Conservation (phyloP, 2,329 filamentous ascomycete genomes). For the Ophiostoma australiae region DNA sequence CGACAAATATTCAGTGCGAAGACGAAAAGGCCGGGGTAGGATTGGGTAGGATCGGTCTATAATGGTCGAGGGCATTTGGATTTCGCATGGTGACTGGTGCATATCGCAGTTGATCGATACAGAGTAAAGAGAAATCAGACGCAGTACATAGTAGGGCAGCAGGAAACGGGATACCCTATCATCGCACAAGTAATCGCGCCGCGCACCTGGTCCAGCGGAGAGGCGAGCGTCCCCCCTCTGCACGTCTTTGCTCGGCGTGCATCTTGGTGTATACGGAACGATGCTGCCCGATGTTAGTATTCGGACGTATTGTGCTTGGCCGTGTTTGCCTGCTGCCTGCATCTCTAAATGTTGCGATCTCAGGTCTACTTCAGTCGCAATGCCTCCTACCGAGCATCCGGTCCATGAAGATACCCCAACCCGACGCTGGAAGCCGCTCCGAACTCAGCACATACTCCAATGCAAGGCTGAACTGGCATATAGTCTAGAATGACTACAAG, state of each 20-base stretch:
- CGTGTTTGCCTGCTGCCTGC: background rate
- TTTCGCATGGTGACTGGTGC: background rate
- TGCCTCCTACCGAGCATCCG: too few relatives aligned
- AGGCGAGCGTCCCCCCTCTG: too few relatives aligned
- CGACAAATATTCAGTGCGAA: background rate
- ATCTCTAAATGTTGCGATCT: background rate
- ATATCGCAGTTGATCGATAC: background rate
- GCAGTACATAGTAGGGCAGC: background rate
- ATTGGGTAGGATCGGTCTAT: background rate
- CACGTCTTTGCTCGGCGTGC: too few relatives aligned
- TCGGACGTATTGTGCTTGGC: background rate
- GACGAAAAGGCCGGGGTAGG: background rate
- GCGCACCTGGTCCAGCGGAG: background rate
- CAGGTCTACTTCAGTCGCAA: background rate
- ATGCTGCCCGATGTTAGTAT: background rate
- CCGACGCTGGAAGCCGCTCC: too few relatives aligned
- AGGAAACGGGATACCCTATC: background rate
- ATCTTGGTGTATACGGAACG: background rate
- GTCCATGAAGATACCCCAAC: too few relatives aligned
- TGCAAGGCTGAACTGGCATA: too few relatives aligned
- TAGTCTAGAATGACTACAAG: background rate
- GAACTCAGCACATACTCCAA: too few relatives aligned
- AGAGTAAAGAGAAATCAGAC: too few relatives aligned
- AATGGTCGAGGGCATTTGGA: background rate
- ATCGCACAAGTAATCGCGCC: background rate